Evolutionary conservation across 1,284 basidiomycete species (phyloP), one percentile per base, ranked within the genome.

Genomic region (Trametes pubescens): DNA sequence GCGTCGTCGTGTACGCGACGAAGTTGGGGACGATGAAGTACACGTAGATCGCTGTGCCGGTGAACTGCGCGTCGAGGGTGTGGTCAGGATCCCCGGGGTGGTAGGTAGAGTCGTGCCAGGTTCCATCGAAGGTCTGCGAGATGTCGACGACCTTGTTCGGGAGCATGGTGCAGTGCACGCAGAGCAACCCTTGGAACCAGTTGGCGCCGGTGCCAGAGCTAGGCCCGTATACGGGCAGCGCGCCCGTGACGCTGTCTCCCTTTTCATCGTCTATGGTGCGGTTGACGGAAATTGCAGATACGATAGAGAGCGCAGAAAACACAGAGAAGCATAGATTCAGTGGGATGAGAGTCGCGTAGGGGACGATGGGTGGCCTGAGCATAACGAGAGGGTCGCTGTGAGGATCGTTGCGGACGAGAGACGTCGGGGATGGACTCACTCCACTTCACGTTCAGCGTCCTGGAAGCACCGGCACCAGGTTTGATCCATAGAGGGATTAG

Each of bases 31-130:
- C 14, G 22, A 55, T 34, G 60, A 53, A 37, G 51, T 57, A 66
- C n/a, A 63, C 61, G 32, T 62, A 62, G n/a, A 57, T 32, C 10
- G 55, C 55, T 3, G 46, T 48, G 9, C 55, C 55, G 1, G 44
- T 48, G 55, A 57, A 57, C 4, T 35, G 22, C 14, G 55, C 55
- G 22, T 44, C 21, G 22, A 57, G 37, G 18, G 37, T 24, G 13
- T 29, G 44, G 24, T 61, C 60, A 0, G 55, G 57, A 14, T 32
- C 26, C 14, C 54, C 61, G 11, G 52, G 52, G 4, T 51, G 57
- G 37, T 59, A 58, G 16, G 60, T 65, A 1, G 57, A 24, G 46
- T 67, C 66, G 52, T 67, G 66, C 66, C 63, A 67, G 40, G 66
- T 67, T 8, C 52, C 29, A 52, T 63, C 47, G 61, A 63, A 63